Evolutionary conservation across 164 flowering plant species (phyloP).

Genomic region (Sedum album): DNA sequence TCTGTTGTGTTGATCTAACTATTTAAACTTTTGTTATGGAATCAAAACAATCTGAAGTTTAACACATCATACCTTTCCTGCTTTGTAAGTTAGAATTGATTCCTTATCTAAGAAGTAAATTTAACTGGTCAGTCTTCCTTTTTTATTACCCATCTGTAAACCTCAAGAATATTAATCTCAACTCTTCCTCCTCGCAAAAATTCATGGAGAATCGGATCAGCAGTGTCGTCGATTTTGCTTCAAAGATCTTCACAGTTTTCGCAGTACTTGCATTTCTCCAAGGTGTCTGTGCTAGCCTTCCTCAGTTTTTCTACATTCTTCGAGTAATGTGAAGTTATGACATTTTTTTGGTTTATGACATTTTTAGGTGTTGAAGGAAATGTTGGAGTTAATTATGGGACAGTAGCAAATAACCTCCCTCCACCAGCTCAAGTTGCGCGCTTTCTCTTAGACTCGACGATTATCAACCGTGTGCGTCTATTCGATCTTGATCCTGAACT

Average conservation of each 20-base stretch:
- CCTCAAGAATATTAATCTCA: conserved; percentile 2
- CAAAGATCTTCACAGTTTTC: not conserved
- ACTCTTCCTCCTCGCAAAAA: not conserved
- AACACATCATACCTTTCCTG: not conserved
- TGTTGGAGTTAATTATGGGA: conserved; percentile 79
- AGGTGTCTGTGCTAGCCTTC: not conserved
- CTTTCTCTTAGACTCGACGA: conserved; percentile 51
- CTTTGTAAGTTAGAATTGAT: conserved; percentile 1
- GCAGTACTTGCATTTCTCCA: not conserved
- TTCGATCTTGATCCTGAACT: conserved; percentile 48
- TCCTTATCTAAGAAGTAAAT: not conserved
- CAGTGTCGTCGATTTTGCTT: not conserved
- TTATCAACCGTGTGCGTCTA: conserved; percentile 57
- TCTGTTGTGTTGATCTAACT: not conserved
- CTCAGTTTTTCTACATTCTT: not conserved
- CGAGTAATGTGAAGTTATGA: not conserved
- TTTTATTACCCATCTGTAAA: not conserved
- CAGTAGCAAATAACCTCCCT: conserved; percentile 67
- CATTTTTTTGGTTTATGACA: not conserved
- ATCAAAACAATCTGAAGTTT: not conserved
- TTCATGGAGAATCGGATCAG: not conserved
- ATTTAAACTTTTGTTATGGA: not conserved
- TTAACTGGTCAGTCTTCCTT: not conserved
- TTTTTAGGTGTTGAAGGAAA: conserved; percentile 34
- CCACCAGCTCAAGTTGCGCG: conserved; percentile 54